Evolutionary conservation across 2,329 filamentous ascomycete species (phyloP), one percentile per base, ranked within the genome.

Genomic region (Aspergillus unguis): DNA sequence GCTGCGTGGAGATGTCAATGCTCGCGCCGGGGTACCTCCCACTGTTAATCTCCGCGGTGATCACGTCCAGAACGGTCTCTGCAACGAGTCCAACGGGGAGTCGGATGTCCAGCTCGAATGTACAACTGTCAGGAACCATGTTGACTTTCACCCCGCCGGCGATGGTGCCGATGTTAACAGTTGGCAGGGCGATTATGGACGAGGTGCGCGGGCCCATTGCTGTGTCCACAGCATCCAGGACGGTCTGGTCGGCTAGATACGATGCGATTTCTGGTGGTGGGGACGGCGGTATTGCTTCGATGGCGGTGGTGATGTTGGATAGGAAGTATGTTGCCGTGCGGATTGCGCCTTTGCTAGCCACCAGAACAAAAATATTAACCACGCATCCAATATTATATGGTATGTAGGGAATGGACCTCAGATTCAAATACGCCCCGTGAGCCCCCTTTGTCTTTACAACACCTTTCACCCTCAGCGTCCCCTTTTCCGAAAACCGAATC

Each of bases 401-500:
- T 17, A 17, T 17, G 17, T 17, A 17, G 17, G 17, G 17, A 17
- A 17, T 17, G 17, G 17, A 17, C 17, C 63, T 71, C 1, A 71
- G 55, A 59, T 75, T 69, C n/a, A 67, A 61, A 55, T 70, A 75
- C 0, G 74, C 72, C 3, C 74, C 73, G 52, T 75, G 73, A 2
- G 66, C 70, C 0, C 68, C 70, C 9, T 57, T 62, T 0, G 67
- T 68, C 4, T 54, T 58, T 3, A 74, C 56, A 0, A 61, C 66
- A 49, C 72, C 74, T 0, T 65, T 70, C 26, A 75, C 51, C n/a
- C 73, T 62, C 29, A 76, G 53, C 1, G 72, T 74, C 4, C 73
- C 72, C 56, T 75, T 76, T 53, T 75, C 73, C 2, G 67, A 70
- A 53, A 75, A 75, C 9, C 73, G 63, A 6, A 76, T 68, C 4